Evolutionary conservation across 2,329 filamentous ascomycete genomes (phyloP), one percentile per base, ranked within the genome.

Genomic region (Xylaria sp.): DNA sequence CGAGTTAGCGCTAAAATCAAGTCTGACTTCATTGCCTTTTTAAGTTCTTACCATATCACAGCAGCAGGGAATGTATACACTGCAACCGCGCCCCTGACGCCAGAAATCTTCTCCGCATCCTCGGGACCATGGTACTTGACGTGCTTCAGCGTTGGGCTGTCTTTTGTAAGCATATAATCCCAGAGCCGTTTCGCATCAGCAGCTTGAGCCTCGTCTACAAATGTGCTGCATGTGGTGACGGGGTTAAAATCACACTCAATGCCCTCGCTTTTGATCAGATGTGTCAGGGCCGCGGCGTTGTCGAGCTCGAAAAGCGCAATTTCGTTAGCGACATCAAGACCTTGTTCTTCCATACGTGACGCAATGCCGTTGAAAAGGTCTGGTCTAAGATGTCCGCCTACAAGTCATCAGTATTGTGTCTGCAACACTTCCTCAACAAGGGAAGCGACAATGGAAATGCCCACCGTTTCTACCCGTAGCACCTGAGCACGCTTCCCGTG

Each of bases 241-340:
- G 56, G 39, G n/a, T 28, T 65, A 53, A 80, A 75, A 43, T 80
- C 79, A 63, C 78, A 81, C 36, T 78, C 76, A 36, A 81, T 74
- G 3, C 69, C 62, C 60, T 80, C 77, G 7, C 74, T 72, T 56
- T 75, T 73, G 5, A 80, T 73, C 12, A 78, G 71, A 46, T 74
- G 65, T 23, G 72, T 73, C 4, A 79, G 63, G 13, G 72, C 76
- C 12, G 63, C 58, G 20, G 72, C 68, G 70, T 74, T 76, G 41
- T 61, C 73, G 23, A 73, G 68, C 64, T 78, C 78, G 67, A 80
- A 80, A 2, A 57, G 60, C 13, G 72, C 72, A 2, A 77, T 18
- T 60, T 79, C 71, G 56, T 77, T 76, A 2, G 78, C 79, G 15
- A 70, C 60, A 1, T 71, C 66, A 18, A 74, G 65, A 39, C 76